Base-by-base conservation (phyloP, 2,329 filamentous ascomycete genomes). In the Karstenula rhodostoma region DNA sequence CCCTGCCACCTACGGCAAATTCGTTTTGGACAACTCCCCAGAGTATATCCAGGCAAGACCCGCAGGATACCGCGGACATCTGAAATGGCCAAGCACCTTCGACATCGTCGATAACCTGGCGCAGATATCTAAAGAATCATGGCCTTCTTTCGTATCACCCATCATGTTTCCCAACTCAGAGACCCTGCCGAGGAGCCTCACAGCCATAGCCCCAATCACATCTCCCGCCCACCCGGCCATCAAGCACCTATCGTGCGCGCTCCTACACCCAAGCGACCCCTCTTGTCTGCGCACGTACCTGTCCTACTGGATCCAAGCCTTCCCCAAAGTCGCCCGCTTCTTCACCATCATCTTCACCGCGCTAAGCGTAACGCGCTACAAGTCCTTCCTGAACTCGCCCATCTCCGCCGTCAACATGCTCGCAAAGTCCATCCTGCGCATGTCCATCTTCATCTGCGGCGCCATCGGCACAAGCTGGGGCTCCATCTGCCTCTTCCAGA, bases 401-500 rank as follows among this genome's bases (percentile, higher is more conserved):
- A 75, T 93, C 25, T 79, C 86, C 0, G 86, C 89, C 2, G 77
- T 93, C 13, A 90, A 90, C 73, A 76, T 76, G 4, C 83, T 97
- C 12, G 82, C 91, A 1, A 85, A 87, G 35, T 84, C 84, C 33
- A 89, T 94, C 22, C 84, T 97, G 32, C 87, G 90, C 62, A 89
- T 92, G 75, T 89, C 90, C 0, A 84, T 92, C 4, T 93, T 96
- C 71, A 81, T 93, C 51, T 93, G 93, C 0, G 91, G 92, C 17
- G 86, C 91, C n/a, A 88, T 97, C 59, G 93, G 92, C 15, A 92
- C 92, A 0, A 87, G 89, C 33, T 99, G 95, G 95, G 93, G 89
- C 0, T 90, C 88, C 59, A 89, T 97, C 68, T 99, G 94, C 81
- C 85, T 97, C 71, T 93, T 97, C 83, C 92, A 96, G 78, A 82